Conservation (phyloP, 2,329 filamentous ascomycete species). For the Penicillium sp. region DNA sequence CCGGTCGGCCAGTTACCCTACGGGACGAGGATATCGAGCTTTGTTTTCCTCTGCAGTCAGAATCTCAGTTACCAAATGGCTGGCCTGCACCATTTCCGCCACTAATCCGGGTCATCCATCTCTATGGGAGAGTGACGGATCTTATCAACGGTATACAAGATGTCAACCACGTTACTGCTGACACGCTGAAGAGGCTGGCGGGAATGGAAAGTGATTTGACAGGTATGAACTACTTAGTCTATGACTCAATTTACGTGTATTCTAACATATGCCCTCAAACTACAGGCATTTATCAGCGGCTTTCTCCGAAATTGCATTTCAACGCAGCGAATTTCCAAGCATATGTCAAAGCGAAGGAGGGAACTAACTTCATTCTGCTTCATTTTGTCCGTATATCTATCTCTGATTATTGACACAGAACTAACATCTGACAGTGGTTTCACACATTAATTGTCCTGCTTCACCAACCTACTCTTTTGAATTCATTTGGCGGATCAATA, state of each 20-base stretch:
- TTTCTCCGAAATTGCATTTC: constrained; percentile 75
- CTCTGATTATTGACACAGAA: not conserved
- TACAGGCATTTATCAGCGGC: constrained; percentile 64
- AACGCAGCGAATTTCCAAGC: constrained; percentile 83
- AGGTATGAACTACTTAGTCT: constrained; percentile 4
- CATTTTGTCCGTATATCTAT: constrained; percentile 57
- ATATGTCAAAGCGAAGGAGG: constrained; percentile 77
- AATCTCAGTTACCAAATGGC: constrained; percentile 55
- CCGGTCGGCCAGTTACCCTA: constrained; percentile 78
- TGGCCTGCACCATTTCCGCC: constrained; percentile 80
- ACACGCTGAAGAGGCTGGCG: constrained; percentile 69
- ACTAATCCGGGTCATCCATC: constrained; percentile 78
- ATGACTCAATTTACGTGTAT: not conserved
- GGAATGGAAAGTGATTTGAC: constrained; percentile 82
- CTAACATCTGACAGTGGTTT: constrained; percentile 61
- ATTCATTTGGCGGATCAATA: constrained; percentile 69
- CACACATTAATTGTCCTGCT: constrained; percentile 82
- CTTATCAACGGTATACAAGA: constrained; percentile 78
- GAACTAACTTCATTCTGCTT: constrained; percentile 81
- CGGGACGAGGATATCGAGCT: constrained; percentile 84
- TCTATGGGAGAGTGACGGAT: constrained; percentile 83
- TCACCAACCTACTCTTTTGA: constrained; percentile 79
- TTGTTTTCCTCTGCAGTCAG: constrained; percentile 61
- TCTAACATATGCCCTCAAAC: not conserved
- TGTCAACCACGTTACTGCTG: constrained; percentile 70